phyloP scores from a whole-genome alignment of 2,329 filamentous ascomycete species.

The Penicillium brasilianum region DNA sequence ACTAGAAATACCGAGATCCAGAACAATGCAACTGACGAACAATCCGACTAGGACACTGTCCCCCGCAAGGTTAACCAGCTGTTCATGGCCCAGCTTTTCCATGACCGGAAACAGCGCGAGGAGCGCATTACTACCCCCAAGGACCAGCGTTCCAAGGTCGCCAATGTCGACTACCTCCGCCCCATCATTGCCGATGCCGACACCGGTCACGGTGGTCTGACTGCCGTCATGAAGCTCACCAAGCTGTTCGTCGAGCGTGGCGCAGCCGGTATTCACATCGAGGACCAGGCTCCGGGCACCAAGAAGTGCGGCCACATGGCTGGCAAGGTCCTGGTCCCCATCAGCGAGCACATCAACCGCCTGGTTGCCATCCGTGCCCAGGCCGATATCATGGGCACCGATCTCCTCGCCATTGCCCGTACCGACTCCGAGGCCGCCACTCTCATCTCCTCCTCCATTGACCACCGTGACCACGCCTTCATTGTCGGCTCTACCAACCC shows the following conservation, averaged over 20 bases:
- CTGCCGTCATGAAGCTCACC: conserved; percentile 99
- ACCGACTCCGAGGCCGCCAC: conserved; percentile 98
- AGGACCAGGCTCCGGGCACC: conserved; percentile 96
- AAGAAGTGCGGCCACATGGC: conserved; percentile 99
- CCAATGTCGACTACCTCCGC: conserved; percentile 90
- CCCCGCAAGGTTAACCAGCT: conserved; percentile 98
- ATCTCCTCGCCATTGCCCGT: conserved; percentile 88
- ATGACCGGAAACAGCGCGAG: conserved; percentile 98
- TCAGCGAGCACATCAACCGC: conserved; percentile 97
- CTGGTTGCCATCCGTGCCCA: conserved; percentile 95
- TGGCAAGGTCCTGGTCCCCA: conserved; percentile 95
- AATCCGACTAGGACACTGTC: conserved; percentile 80
- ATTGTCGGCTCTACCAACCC: conserved; percentile 90
- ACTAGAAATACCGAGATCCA: background rate
- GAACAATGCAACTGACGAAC: background rate
- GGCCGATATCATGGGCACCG: conserved; percentile 95
- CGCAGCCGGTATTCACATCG: conserved; percentile 96
- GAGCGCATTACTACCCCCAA: conserved; percentile 82
- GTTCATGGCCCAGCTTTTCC: conserved; percentile 98
- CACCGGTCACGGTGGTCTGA: conserved; percentile 94
- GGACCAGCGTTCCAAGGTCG: conserved; percentile 70
- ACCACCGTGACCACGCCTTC: conserved; percentile 92
- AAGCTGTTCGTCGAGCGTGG: conserved; percentile 97
- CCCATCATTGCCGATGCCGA: conserved; percentile 97
- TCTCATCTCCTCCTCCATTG: conserved; percentile 94